Evolutionary conservation across 768 basidiomycete genomes (phyloP), one percentile per base, ranked within the genome.

Genomic region (Boletus fagicola): DNA sequence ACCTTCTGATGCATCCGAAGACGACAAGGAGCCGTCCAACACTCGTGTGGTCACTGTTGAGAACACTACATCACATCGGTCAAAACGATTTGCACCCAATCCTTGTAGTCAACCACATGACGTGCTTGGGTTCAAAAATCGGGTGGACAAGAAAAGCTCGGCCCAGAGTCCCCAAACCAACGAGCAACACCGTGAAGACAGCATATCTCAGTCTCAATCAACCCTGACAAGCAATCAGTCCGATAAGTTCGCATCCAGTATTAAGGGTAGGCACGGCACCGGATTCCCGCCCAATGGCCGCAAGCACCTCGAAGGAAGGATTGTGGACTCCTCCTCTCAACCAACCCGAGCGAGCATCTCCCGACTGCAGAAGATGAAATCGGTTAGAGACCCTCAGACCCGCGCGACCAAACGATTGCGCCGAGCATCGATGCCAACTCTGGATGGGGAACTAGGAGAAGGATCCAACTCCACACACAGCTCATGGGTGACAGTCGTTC

Each of bases 1-100:
- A 33, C 55, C 61, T 22, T 62, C 69, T 24, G 62, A 65, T 58
- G 53, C 43, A n/a, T 65, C 62, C n/a, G 67, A 57, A 46, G 62
- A 68, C n/a, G 68, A 65, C 42, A 51, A 53, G 30, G 44, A n/a
- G 22, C 24, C 48, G 4, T n/a, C 60, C 45, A 18, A 51, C 42
- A 22, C 43, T 43, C 51, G 16, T 48, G 22, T 13, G 13, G 48
- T 36, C 22, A 31, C 53, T 22, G 33, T 42, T 20, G 44, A 50
- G 13, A 48, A 44, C 15, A 38, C 60, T 15, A 4, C 52, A 15
- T 50, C 53, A 24, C 60, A 57, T 47, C 59, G 49, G 24, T 42
- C 59, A 26, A 66, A 64, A 36, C 59, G 64, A 38, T 10, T 51
- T 28, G 47, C 56, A 26, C 26, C 63, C 43, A 31, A 55, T 39